Conservation (phyloP, 2,329 filamentous ascomycete species). For the Apiospora pterosperma region DNA sequence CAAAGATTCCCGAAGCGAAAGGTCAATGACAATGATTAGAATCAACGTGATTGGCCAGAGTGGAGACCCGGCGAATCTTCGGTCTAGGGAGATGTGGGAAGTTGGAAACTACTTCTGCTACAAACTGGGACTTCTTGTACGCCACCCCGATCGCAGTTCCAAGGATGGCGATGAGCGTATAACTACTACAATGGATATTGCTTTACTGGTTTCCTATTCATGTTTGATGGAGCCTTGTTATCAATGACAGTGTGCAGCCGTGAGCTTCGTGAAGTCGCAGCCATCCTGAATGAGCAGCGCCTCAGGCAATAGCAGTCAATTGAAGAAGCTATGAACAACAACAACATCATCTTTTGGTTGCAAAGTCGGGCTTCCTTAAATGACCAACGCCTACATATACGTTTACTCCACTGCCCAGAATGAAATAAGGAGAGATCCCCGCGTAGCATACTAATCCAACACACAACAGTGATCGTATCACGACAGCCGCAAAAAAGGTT, state of each 20-base stretch:
- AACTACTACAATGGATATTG: not conserved
- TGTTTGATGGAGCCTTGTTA: not conserved
- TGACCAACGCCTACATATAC: not conserved
- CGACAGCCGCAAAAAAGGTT: not conserved
- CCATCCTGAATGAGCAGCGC: not conserved
- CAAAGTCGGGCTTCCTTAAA: not conserved
- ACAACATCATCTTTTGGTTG: not conserved
- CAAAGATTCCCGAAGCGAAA: not conserved
- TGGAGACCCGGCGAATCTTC: not conserved
- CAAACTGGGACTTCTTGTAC: not conserved
- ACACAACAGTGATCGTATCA: not conserved
- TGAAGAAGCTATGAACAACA: not conserved
- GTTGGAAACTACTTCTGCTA: not conserved
- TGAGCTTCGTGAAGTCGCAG: not conserved
- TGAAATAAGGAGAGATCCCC: not conserved
- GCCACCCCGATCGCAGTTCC: not conserved
- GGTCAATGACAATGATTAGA: slow-evolving; percentile 1
- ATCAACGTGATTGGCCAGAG: not conserved
- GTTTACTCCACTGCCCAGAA: not conserved
- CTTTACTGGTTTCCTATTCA: not conserved
- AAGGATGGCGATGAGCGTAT: not conserved
- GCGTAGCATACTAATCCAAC: not conserved
- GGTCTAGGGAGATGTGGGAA: not conserved
- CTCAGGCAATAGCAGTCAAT: not conserved
- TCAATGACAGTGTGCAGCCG: not conserved